Conservation (phyloP, 2,329 filamentous ascomycete genomes). For the Penicillium verrucosum region DNA sequence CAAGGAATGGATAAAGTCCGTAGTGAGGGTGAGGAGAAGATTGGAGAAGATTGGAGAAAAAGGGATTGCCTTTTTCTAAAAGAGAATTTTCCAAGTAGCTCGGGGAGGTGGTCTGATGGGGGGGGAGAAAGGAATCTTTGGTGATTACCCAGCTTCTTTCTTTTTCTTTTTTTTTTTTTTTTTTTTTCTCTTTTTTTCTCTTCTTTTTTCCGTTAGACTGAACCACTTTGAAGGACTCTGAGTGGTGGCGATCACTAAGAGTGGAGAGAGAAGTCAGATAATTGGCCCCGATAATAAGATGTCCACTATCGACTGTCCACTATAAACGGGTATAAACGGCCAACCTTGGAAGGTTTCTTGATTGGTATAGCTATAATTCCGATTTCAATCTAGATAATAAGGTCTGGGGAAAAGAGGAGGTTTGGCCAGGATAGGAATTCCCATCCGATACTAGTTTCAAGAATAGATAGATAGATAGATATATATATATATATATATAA, state of each 20-base stretch:
- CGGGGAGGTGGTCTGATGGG: conserved; percentile 11
- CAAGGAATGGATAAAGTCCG: neutral
- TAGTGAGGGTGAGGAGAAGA: conserved; percentile 2
- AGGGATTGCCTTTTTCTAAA: neutral
- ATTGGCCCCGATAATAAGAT: conserved; percentile 3
- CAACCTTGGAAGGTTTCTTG: neutral
- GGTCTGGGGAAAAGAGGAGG: neutral
- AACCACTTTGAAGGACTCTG: conserved; percentile 8
- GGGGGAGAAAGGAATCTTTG: conserved; percentile 7
- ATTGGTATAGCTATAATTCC: neutral
- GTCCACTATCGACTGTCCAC: conserved; percentile 2
- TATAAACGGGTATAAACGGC: neutral
- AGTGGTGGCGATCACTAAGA: conserved; percentile 15
- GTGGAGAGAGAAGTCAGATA: conserved; percentile 4
- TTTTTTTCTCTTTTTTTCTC: conserved; percentile 3
- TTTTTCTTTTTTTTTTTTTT: conserved; percentile 5
- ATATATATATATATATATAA: no score
- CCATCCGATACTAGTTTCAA: neutral
- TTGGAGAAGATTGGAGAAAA: conserved; percentile 3
- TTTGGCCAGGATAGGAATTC: neutral
- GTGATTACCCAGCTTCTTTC: conserved; percentile 8
- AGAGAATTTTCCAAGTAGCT: neutral
- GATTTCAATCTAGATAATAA: neutral
- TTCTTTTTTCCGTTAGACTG: conserved; percentile 9
- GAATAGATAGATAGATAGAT: neutral